These are phyloP conservation scores for Yarrowia bubula DNA, from an alignment of 805 yeast species.

Conservation along the genomic window DNA sequence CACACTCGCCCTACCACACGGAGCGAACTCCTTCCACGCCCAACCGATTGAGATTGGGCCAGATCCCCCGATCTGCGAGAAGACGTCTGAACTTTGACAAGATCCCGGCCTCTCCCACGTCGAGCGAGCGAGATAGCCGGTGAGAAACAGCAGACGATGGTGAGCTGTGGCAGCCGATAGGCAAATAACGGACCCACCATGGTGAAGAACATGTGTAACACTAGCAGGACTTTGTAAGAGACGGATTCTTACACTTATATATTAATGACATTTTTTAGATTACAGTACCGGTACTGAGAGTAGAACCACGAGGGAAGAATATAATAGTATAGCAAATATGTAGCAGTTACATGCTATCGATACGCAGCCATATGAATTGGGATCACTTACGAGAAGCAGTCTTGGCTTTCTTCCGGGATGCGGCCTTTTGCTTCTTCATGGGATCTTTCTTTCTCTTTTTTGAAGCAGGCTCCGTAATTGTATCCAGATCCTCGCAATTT, in stretches of 20 bases:
- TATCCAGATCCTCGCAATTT: no score
- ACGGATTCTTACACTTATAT: conserved; percentile 1
- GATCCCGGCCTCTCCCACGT: conserved; percentile 13
- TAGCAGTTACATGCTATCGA: no score
- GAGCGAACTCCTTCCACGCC: conserved; percentile 29
- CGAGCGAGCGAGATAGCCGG: conserved; percentile 5
- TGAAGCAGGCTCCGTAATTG: no score
- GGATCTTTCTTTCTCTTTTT: no score
- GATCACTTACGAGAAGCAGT: no score
- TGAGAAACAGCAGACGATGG: not conserved
- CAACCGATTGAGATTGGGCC: conserved; percentile 21
- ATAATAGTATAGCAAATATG: no score
- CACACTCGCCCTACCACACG: conserved; percentile 29
- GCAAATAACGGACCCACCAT: not conserved
- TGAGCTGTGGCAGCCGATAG: not conserved
- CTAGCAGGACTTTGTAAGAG: not conserved
- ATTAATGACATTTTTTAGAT: conserved; percentile 15
- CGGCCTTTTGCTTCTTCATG: no score
- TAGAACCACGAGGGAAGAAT: no score
- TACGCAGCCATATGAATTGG: no score
- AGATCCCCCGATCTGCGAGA: conserved; percentile 30
- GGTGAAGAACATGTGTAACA: not conserved
- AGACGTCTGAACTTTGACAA: conserved; percentile 35
- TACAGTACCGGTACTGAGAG: not conserved
- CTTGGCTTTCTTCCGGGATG: no score